Evolutionary conservation across 306 rosid species (phyloP).

Genomic region (Alnus rubra): DNA sequence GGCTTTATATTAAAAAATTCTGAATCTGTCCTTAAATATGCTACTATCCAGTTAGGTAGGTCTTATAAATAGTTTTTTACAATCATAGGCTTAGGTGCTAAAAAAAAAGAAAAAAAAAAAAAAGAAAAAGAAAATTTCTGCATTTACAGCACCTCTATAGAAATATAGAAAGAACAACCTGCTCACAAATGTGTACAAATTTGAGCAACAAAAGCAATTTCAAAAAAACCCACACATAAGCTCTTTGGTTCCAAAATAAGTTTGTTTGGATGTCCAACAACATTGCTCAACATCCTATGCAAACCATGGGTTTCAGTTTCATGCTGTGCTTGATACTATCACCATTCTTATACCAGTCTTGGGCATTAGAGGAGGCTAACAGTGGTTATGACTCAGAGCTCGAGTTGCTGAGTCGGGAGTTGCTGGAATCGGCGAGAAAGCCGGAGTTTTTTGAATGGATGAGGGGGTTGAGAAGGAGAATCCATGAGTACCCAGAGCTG

Average conservation of each 20-base stretch:
- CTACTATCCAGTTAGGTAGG: too few species aligned
- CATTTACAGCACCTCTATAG: too few species aligned
- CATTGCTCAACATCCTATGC: neutral
- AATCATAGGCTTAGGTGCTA: too few species aligned
- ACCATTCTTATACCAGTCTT: neutral
- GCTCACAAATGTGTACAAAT: neutral
- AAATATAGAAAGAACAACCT: neutral
- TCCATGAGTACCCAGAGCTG: conserved; percentile 47
- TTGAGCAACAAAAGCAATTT: neutral
- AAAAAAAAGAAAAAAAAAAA: too few species aligned
- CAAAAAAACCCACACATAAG: neutral
- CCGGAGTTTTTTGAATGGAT: conserved; percentile 42
- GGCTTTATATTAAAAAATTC: too few species aligned
- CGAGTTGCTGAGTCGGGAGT: conserved; percentile 19
- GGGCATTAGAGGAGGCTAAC: conserved; percentile 7
- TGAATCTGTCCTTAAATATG: too few species aligned
- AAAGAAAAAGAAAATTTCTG: too few species aligned
- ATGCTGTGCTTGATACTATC: neutral
- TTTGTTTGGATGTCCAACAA: neutral
- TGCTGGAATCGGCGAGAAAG: conserved; percentile 36
- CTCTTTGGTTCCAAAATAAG: neutral
- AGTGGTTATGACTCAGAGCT: conserved; percentile 27
- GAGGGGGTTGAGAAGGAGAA: conserved; percentile 44
- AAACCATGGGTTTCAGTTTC: neutral
- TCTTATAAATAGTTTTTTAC: too few species aligned